These are phyloP conservation scores for Psilocybe azurescens DNA, from an alignment of 768 basidiomycete species.

Conservation along the genomic window DNA sequence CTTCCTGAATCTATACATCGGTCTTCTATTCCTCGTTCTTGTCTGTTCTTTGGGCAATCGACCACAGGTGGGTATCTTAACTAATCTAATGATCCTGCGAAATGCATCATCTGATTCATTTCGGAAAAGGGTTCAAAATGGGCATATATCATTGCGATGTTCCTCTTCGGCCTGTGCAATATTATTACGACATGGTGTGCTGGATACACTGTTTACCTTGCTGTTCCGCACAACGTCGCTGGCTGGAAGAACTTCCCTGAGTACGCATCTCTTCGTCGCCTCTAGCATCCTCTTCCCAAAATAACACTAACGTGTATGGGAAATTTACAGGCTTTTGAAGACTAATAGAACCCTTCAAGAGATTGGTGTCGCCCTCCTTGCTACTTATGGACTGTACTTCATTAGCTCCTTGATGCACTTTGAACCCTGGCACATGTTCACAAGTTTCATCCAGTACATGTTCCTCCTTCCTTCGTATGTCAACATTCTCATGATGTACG, in stretches of 20 bases:
- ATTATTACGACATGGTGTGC: slow-evolving; percentile 88
- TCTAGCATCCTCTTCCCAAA: neutral
- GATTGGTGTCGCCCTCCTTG: slow-evolving; percentile 80
- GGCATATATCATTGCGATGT: slow-evolving; percentile 77
- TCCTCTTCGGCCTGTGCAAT: slow-evolving; percentile 81
- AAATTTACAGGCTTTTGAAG: slow-evolving; percentile 54
- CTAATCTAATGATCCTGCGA: slow-evolving; percentile 1
- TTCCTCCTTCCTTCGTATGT: slow-evolving; percentile 81
- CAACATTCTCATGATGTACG: slow-evolving; percentile 93
- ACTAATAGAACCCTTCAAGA: slow-evolving; percentile 77
- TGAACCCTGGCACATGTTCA: slow-evolving; percentile 98
- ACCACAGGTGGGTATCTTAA: slow-evolving; percentile 53
- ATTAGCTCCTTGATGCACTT: slow-evolving; percentile 86
- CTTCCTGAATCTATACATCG: slow-evolving; percentile 84
- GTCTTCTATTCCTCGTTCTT: slow-evolving; percentile 78
- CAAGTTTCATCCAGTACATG: slow-evolving; percentile 90
- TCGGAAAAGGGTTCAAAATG: slow-evolving; percentile 75
- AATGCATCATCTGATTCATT: slow-evolving; percentile 10
- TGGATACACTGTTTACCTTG: slow-evolving; percentile 87
- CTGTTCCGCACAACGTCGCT: slow-evolving; percentile 73
- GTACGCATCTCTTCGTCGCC: slow-evolving; percentile 45
- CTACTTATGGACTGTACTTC: slow-evolving; percentile 86
- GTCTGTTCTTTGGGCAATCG: slow-evolving; percentile 93
- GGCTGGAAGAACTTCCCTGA: slow-evolving; percentile 78
- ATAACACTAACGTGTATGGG: slow-evolving; percentile 10